phyloP scores from a whole-genome alignment of 2,329 filamentous ascomycete genomes.

The Microsporum ferrugineum region DNA sequence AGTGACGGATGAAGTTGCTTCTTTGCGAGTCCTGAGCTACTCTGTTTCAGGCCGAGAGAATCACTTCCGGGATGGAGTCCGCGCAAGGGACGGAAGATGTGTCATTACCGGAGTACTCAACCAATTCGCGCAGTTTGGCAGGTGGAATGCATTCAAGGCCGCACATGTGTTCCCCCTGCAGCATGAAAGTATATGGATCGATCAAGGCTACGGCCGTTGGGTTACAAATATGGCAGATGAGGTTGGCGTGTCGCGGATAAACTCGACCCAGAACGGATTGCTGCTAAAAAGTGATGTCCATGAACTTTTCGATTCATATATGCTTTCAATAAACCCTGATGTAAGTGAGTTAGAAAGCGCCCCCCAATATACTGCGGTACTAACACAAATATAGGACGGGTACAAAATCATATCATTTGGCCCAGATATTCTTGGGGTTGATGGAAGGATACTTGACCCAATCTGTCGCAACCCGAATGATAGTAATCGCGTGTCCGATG shows the following conservation, averaged over 20 bases:
- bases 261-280: not conserved
- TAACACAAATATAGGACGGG: constrained; percentile 12
- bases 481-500: not conserved
- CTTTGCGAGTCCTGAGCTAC: too few species aligned
- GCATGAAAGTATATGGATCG: not conserved
- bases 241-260: not conserved
- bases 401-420: constrained; percentile 12
- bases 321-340: not conserved
- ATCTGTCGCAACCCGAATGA: constrained; percentile 12
- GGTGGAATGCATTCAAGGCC: not conserved
- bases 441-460: constrained; percentile 13
- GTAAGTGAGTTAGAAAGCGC: not conserved
- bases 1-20: too few species aligned
- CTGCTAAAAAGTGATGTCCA: not conserved
- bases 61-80: too few species aligned
- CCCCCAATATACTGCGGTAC: not conserved
- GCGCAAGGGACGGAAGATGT: too few species aligned
- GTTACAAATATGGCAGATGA: not conserved
- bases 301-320: not conserved
- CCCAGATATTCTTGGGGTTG: constrained; percentile 6
- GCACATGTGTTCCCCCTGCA: not conserved
- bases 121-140: not conserved
- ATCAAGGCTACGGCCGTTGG: not conserved
- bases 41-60: too few species aligned
- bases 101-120: too few species aligned